phyloP scores from a whole-genome alignment of 2,329 filamentous ascomycete species.

The Aspergillus ochraceus region DNA sequence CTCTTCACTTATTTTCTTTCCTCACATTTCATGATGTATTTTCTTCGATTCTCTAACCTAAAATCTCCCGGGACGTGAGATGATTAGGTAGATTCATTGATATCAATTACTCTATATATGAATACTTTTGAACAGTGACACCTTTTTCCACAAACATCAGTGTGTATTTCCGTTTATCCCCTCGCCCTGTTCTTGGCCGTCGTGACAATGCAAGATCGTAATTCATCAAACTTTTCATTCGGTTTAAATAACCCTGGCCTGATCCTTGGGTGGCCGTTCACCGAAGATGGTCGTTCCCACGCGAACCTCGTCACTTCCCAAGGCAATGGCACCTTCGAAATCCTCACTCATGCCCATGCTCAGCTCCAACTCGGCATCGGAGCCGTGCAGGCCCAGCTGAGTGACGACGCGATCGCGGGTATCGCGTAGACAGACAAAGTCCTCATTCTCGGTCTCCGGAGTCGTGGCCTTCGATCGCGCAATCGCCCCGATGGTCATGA shows the following conservation, averaged over 20 bases:
- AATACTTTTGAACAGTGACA: neutral
- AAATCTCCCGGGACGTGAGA: neutral
- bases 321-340: constrained; percentile 80
- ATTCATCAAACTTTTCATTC: constrained; percentile 2
- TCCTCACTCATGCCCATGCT: constrained; percentile 99
- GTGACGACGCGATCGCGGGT: constrained; percentile 69
- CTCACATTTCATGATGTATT: constrained; percentile 7
- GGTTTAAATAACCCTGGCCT: constrained; percentile 64
- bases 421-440: constrained; percentile 70
- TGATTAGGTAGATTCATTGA: constrained; percentile 15
- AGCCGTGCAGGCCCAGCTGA: constrained; percentile 56
- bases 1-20: neutral
- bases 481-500: constrained; percentile 98
- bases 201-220: constrained; percentile 12
- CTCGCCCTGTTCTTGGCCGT: neutral
- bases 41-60: neutral
- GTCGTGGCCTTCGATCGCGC: constrained; percentile 75
- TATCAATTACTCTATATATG: constrained; percentile 13
- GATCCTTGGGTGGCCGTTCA: constrained; percentile 71
- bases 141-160: neutral
- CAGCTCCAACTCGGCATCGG: constrained; percentile 67
- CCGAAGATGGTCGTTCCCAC: constrained; percentile 96
- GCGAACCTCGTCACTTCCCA: constrained; percentile 86
- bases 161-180: neutral
- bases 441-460: constrained; percentile 81